phyloP scores from a whole-genome alignment of 805 yeast species.

The Candida sonorensis region DNA sequence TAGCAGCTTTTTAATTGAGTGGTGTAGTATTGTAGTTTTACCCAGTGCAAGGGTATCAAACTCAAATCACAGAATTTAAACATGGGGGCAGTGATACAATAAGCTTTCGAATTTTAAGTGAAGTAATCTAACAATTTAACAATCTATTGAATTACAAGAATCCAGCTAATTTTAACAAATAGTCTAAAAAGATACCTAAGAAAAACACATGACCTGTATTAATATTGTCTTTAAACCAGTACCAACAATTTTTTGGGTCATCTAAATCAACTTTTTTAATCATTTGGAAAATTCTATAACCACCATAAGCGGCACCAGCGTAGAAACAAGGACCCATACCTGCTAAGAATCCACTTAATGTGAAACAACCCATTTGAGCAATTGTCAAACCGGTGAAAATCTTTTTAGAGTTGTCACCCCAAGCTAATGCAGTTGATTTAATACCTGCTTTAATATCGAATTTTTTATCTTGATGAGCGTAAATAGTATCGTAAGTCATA shows the following conservation, averaged over 20 bases:
- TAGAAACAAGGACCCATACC: conserved; percentile 86
- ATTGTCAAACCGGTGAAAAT: conserved; percentile 57
- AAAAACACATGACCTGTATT: conserved; percentile 66
- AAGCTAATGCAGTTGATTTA: conserved; percentile 89
- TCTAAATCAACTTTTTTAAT: conserved; percentile 72
- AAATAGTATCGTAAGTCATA: conserved; percentile 91
- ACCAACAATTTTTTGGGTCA: conserved; percentile 77
- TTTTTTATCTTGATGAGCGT: conserved; percentile 94
- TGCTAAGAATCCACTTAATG: conserved; percentile 63
- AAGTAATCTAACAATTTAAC: too few species aligned
- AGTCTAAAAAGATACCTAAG: conserved; percentile 62
- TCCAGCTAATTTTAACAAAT: conserved; percentile 44
- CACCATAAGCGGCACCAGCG: conserved; percentile 58
- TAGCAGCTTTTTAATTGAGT: too few species aligned
- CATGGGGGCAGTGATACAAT: too few species aligned
- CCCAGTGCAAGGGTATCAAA: too few species aligned
- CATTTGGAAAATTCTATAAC: conserved; percentile 61
- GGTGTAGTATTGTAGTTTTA: too few species aligned
- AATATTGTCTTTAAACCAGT: conserved; percentile 69
- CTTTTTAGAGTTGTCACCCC: conserved; percentile 78
- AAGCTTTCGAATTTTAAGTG: too few species aligned
- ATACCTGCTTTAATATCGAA: conserved; percentile 89
- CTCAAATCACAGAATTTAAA: too few species aligned
- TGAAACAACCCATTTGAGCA: conserved; percentile 59
- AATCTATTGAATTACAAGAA: conserved; percentile 26